Conservation (phyloP, 2,329 filamentous ascomycete species). For the Ascochyta lentis region DNA sequence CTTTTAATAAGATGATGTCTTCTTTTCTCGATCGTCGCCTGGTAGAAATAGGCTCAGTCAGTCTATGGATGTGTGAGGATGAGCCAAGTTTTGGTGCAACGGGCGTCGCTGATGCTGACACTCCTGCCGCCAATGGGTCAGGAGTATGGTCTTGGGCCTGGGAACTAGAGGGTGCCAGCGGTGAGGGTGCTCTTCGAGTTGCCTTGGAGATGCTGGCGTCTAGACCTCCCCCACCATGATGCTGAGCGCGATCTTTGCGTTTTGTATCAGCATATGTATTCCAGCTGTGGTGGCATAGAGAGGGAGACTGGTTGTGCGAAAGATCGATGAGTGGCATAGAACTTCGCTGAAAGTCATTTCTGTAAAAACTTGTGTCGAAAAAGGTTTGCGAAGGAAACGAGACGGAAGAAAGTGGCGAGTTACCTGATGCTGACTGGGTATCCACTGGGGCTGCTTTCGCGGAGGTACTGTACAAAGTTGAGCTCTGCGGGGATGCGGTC, state of each 20-base stretch:
- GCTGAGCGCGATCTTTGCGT: slow-evolving; percentile 17
- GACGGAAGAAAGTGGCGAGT: slow-evolving; percentile 18
- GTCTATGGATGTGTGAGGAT: slow-evolving; percentile 38
- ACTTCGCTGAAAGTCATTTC: background rate
- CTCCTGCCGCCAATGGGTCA: background rate
- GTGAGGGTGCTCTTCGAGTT: background rate
- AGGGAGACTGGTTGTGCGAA: slow-evolving; percentile 3
- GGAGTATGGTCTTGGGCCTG: background rate
- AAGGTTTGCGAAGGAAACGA: background rate
- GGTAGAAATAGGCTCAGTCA: slow-evolving; percentile 59
- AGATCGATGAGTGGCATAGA: slow-evolving; percentile 16
- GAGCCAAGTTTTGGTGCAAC: slow-evolving; percentile 11
- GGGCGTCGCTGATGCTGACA: slow-evolving; percentile 3
- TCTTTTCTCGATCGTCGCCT: slow-evolving; percentile 72
- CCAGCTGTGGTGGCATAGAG: background rate
- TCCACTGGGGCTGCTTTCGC: slow-evolving; percentile 14
- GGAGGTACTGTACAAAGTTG: slow-evolving; percentile 4
- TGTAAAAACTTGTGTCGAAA: background rate
- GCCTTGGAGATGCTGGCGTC: background rate
- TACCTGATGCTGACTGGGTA: slow-evolving; percentile 23
- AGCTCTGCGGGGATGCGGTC: background rate
- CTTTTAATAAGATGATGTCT: slow-evolving; percentile 76
- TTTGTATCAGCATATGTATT: slow-evolving; percentile 20
- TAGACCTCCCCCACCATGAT: background rate
- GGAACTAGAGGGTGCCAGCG: background rate